These are phyloP conservation scores for Diutina mesorugosa DNA, from an alignment of 1,139 yeast genomes.

Conservation along the genomic window DNA sequence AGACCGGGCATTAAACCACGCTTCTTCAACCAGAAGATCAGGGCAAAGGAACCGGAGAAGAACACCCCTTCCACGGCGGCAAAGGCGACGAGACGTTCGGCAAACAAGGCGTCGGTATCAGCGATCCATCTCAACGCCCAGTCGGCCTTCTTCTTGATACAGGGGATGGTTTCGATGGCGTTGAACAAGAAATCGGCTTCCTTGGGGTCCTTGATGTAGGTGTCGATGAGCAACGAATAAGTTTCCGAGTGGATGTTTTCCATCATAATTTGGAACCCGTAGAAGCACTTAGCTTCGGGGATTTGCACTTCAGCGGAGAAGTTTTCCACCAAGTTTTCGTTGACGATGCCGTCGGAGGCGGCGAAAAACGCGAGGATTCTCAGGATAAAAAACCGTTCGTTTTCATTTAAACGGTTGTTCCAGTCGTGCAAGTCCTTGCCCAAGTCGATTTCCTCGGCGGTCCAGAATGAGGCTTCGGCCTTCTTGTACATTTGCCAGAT, in stretches of 20 bases:
- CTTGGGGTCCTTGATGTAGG: constrained; percentile 89
- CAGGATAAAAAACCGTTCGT: constrained; percentile 82
- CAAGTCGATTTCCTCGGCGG: constrained; percentile 96
- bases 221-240: constrained; percentile 84
- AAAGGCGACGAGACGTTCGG: constrained; percentile 92
- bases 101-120: constrained; percentile 77
- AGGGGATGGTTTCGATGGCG: constrained; percentile 89
- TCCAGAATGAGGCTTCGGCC: constrained; percentile 99
- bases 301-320: constrained; percentile 94
- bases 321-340: constrained; percentile 92
- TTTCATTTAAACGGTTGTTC: constrained; percentile 73
- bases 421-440: constrained; percentile 87
- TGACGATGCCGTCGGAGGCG: constrained; percentile 95
- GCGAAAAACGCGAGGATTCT: constrained; percentile 96
- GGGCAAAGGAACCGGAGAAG: constrained; percentile 95
- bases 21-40: constrained; percentile 96
- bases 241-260: constrained; percentile 98
- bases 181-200: constrained; percentile 82
- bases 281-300: constrained; percentile 97
- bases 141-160: constrained; percentile 91
- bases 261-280: constrained; percentile 99
- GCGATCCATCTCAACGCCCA: constrained; percentile 97
- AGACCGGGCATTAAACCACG: constrained; percentile 98
- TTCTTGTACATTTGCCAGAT: constrained; percentile 98
- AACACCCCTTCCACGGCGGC: constrained; percentile 99